phyloP scores from a whole-genome alignment of 1,284 basidiomycete genomes.

The Austroboletus novae-zelandiae region DNA sequence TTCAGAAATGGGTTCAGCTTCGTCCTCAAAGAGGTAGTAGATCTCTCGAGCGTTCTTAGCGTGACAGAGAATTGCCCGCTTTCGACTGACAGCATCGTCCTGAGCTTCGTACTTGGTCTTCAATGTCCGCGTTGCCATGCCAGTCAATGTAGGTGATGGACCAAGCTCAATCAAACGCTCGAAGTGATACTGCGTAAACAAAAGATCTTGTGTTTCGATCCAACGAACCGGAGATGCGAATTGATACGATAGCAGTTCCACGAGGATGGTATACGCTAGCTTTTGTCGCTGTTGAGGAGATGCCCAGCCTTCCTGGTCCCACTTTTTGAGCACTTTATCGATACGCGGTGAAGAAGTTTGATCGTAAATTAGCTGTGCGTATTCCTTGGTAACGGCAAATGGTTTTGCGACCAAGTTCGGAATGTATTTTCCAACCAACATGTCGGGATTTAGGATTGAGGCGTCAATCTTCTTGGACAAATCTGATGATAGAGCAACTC shows the following conservation, averaged over 20 bases:
- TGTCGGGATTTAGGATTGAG: conserved; percentile 86
- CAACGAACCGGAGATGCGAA: conserved; percentile 95
- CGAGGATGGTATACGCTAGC: conserved; percentile 92
- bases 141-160: conserved; percentile 92
- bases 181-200: conserved; percentile 88
- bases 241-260: conserved; percentile 96
- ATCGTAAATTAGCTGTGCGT: conserved; percentile 93
- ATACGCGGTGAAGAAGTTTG: conserved; percentile 93
- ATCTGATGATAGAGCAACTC: conserved; percentile 50
- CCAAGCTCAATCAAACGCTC: conserved; percentile 96
- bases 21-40: conserved; percentile 97
- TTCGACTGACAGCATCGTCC: conserved; percentile 83
- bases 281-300: conserved; percentile 81
- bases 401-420: conserved; percentile 96
- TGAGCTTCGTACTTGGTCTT: conserved; percentile 94
- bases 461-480: conserved; percentile 98
- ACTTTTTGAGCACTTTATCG: conserved; percentile 88
- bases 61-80: conserved; percentile 86
- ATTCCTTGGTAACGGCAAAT: conserved; percentile 87
- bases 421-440: conserved; percentile 92
- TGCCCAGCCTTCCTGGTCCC: conserved; percentile 93
- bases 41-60: conserved; percentile 96
- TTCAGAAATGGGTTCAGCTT: conserved; percentile 49
- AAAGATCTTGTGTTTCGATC: conserved; percentile 97
- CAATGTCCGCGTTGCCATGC: conserved; percentile 93